Evolutionary conservation across 768 basidiomycete genomes (phyloP), one percentile per base, ranked within the genome.

Genomic region (Leccinum olivaceopallidum): DNA sequence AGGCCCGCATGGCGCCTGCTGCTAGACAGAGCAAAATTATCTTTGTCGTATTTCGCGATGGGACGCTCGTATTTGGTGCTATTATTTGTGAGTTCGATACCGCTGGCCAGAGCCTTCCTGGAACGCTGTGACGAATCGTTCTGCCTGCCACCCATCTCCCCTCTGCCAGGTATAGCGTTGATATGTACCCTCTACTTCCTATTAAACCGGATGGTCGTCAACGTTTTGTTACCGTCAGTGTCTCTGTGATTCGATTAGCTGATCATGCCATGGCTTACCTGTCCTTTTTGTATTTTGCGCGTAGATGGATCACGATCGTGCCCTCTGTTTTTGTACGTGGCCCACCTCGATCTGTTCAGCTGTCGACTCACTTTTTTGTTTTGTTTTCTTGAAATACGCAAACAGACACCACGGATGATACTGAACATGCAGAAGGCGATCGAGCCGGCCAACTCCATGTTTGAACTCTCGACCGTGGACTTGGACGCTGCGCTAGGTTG

Each of bases 371-470:
- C 28, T 30, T 30, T 30, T 8, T 28, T 13, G 26, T 26, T 26
- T 26, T 26, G 26, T 26, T 26, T 2, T 2, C 2, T 47, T 47
- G 5, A 47, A 20, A 47, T 47, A 10, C 18, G 42, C 20, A 47
- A 22, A 52, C 53, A 68, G 67, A 62, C 67, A 8, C 39, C 68
- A n/a, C 68, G 62, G 30, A 58, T 68, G 1, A 67, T 70, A 39
- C 10, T 68, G 28, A 70, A 68, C 47, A 58, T 67, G 34, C 68
- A 59, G 34, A 61, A 64, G 47, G 58, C 55, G 20, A 36, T 47
- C 24, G 62, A 61, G 14, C 22, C 26, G 6, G 49, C 20, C 20
- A 20, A 26, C 13, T 37, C 57, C 24, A 14, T 14, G n/a, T 12
- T 50, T 16, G 53, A 54, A 20, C 53, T 54, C 30, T 36, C 53